Conservation (phyloP, 2,329 filamentous ascomycete species). For the Venturia aucupariae region DNA sequence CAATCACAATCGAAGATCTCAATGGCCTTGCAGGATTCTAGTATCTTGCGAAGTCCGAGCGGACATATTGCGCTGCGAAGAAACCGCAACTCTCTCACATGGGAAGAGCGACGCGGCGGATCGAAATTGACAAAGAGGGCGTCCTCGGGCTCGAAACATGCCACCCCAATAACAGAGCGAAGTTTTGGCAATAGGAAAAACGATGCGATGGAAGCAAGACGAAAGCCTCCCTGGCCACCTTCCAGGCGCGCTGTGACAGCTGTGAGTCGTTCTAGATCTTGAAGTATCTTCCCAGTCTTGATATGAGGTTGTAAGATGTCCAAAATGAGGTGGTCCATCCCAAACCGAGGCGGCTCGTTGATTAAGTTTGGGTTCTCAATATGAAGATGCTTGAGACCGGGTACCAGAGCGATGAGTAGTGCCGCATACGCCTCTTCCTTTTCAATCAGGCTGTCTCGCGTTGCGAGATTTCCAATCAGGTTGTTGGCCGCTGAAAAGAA, state of each 20-base stretch:
- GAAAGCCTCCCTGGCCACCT: conserved; percentile 14
- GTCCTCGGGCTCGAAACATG: conserved; percentile 15
- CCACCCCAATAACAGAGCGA: neutral
- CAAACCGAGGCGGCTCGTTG: conserved; percentile 8
- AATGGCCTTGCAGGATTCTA: conserved; percentile 10
- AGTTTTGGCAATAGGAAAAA: conserved; percentile 14
- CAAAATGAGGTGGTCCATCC: conserved; percentile 13
- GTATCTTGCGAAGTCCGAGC: conserved; percentile 2
- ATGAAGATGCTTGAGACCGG: conserved; percentile 3
- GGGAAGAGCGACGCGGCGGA: conserved; percentile 9
- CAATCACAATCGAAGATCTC: conserved; percentile 13
- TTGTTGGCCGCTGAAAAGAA: conserved; percentile 8
- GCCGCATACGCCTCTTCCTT: conserved; percentile 14
- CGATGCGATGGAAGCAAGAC: conserved; percentile 10
- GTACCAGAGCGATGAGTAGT: conserved; percentile 8
- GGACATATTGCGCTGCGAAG: conserved; percentile 12
- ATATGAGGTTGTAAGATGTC: conserved; percentile 9
- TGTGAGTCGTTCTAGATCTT: conserved; percentile 7
- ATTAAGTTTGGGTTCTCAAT: conserved; percentile 8
- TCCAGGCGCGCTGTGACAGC: conserved; percentile 12
- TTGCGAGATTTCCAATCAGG: neutral
- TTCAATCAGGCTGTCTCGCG: neutral
- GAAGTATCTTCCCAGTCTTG: neutral
- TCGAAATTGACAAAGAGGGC: conserved; percentile 13
- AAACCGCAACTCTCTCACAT: conserved; percentile 11